These are phyloP conservation scores for Phytopythium delawarense DNA, from an alignment of 352 stramenopile genomes.

Conservation along the genomic window DNA sequence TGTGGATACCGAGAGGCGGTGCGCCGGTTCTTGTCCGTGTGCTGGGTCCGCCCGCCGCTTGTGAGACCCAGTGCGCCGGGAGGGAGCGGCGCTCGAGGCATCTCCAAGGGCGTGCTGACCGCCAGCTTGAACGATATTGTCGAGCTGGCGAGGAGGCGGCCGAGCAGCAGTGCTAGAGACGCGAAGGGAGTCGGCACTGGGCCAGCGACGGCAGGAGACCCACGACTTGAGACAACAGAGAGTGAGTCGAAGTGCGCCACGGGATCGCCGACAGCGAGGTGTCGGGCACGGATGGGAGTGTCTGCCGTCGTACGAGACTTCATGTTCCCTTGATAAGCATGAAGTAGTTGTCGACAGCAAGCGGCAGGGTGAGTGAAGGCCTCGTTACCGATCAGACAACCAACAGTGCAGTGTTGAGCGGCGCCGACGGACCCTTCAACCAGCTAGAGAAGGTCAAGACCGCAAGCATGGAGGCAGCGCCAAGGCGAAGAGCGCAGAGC, in stretches of 20 bases:
- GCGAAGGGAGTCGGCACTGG: not conserved
- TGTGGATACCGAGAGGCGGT: not conserved
- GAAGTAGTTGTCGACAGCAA: too few relatives aligned
- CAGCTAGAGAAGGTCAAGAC: too few relatives aligned
- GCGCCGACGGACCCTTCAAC: too few relatives aligned
- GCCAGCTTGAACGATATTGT: slow-evolving; percentile 4
- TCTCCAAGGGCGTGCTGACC: not conserved
- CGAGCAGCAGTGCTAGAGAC: not conserved
- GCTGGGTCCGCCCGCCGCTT: not conserved
- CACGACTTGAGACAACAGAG: not conserved
- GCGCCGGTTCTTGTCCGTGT: not conserved
- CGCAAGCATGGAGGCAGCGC: too few relatives aligned
- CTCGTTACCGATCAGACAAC: too few relatives aligned
- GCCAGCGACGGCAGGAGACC: not conserved
- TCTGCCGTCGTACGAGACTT: not conserved
- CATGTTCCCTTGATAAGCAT: not conserved
- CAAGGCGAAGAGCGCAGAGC: too few relatives aligned
- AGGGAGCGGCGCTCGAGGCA: not conserved
- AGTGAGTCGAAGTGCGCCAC: not conserved
- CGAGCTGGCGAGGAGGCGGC: not conserved
- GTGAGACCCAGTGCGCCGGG: not conserved
- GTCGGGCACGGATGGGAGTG: not conserved
- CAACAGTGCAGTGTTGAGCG: too few relatives aligned
- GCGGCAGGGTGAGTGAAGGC: too few relatives aligned
- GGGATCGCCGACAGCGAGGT: not conserved